These are phyloP conservation scores for Sporothrix inflata DNA, from an alignment of 2,329 filamentous ascomycete species.

Conservation along the genomic window DNA sequence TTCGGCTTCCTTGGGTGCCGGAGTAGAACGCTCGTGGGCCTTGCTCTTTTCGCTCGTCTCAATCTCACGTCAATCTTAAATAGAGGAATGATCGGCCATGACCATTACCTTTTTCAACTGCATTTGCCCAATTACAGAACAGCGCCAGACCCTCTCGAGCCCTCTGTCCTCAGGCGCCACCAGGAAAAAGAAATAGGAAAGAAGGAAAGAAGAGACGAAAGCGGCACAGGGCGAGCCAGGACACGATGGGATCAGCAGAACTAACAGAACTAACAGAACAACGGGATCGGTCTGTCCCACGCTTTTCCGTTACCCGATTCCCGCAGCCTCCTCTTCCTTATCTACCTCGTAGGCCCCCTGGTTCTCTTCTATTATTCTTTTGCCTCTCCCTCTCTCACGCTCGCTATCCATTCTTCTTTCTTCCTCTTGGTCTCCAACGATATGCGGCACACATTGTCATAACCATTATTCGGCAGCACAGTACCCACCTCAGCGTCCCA, in stretches of 20 bases:
- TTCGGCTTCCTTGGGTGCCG: background rate
- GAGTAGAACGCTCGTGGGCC: background rate
- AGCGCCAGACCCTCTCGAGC: background rate
- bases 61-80: conserved; percentile 4
- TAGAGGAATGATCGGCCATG: conserved; percentile 1
- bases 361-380: background rate
- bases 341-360: background rate
- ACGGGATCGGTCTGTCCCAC: conserved; percentile 1
- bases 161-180: background rate
- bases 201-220: background rate
- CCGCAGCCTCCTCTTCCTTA: background rate
- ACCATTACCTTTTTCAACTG: conserved; percentile 2
- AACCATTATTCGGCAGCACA: background rate
- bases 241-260: background rate
- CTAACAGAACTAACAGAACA: background rate
- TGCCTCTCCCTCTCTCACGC: background rate
- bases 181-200: background rate
- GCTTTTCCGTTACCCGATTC: background rate
- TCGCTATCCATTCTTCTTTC: background rate
- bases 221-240: background rate
- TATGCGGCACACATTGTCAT: background rate
- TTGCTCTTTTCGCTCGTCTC: background rate
- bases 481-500: background rate
- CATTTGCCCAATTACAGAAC: conserved; percentile 6
- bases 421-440: background rate